Conservation (phyloP, 1,284 basidiomycete genomes). For the Irpex sp. region DNA sequence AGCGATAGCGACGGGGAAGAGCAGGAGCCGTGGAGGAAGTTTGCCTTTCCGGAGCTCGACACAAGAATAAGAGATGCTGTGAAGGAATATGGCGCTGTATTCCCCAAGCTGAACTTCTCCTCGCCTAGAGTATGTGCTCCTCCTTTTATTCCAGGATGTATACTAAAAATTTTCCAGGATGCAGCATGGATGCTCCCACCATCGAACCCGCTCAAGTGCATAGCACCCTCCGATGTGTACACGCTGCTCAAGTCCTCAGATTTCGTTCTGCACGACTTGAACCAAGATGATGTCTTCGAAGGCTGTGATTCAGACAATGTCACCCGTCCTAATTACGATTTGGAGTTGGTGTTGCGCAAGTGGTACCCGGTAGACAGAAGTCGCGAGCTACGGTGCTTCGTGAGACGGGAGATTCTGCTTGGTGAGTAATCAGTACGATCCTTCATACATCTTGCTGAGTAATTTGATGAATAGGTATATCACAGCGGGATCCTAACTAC, state of each 20-base stretch:
- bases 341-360: conserved; percentile 90
- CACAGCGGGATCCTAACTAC: conserved; percentile 88
- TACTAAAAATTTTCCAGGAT: conserved; percentile 53
- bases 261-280: conserved; percentile 82
- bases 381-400: conserved; percentile 86
- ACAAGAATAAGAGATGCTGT: conserved; percentile 68
- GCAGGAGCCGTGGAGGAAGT: conserved; percentile 37
- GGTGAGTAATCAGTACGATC: conserved; percentile 45
- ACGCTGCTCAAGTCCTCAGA: conserved; percentile 92
- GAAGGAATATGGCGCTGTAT: conserved; percentile 74
- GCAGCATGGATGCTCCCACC: conserved; percentile 89
- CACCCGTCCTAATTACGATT: conserved; percentile 39
- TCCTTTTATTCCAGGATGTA: background rate
- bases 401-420: conserved; percentile 63
- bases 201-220: conserved; percentile 85
- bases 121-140: conserved; percentile 68
- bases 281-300: conserved; percentile 51
- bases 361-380: conserved; percentile 87
- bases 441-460: background rate
- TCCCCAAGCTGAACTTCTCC: conserved; percentile 95
- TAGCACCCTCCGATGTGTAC: conserved; percentile 87
- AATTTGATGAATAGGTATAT: conserved; percentile 57
- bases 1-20: conserved; percentile 31
- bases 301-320: conserved; percentile 38
- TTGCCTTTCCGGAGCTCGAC: conserved; percentile 79